phyloP scores from a whole-genome alignment of 2,329 filamentous ascomycete species.

The Colletotrichum euphorbiae region DNA sequence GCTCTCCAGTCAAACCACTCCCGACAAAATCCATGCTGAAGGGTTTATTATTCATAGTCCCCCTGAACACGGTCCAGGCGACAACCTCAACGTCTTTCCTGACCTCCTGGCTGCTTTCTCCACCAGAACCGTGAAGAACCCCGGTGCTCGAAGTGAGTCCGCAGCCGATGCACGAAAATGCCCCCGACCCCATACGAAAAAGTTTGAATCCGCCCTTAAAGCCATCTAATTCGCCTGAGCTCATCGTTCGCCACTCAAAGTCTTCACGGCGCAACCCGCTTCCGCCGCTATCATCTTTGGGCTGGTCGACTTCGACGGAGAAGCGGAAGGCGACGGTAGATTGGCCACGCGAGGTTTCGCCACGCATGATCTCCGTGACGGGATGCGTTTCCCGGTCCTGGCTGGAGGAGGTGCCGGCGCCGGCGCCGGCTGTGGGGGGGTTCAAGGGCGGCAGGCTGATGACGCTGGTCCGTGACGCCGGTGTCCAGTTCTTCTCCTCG shows the following conservation, averaged over 20 bases:
- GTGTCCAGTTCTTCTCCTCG: constrained; percentile 3
- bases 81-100: neutral
- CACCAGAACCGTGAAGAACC: too few species aligned
- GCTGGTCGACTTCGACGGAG: neutral
- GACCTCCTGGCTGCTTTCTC: neutral
- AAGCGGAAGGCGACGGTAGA: neutral
- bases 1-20: neutral
- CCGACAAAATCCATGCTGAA: constrained; percentile 5
- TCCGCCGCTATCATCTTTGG: too few species aligned
- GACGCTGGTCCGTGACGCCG: neutral
- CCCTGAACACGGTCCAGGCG: neutral
- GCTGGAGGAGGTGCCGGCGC: neutral
- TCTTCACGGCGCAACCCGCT: constrained; percentile 1
- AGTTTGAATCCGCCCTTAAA: constrained; percentile 7
- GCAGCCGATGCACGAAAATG: neutral
- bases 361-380: constrained; percentile 7
- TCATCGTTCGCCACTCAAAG: constrained; percentile 15
- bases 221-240: neutral
- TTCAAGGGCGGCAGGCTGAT: neutral
- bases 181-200: neutral
- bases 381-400: neutral
- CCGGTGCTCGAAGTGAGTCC: too few species aligned
- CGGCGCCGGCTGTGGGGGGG: neutral
- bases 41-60: neutral
- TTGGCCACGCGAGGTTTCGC: neutral